A percentile compares a stretch with the other conserved stretches of the same genome.
These are phyloP conservation scores for Saccharomyces hybrid DNA, from an alignment of 1,139 yeast genomes.

Conservation along the genomic window DNA sequence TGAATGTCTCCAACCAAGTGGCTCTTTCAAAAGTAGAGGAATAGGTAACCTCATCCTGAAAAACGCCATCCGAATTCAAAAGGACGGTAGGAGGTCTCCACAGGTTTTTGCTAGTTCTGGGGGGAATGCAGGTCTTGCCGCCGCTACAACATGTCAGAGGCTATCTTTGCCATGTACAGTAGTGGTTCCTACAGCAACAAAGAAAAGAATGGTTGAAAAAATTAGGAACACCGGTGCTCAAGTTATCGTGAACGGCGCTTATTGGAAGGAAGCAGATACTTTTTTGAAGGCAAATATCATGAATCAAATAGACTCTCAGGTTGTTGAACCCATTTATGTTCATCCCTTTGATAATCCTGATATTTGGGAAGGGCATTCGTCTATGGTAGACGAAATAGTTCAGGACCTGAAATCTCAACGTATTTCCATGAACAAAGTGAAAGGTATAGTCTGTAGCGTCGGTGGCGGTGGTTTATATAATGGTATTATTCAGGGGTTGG, in stretches of 20 bases:
- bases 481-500: constrained; percentile 54
- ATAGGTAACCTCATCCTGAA: constrained; percentile 43
- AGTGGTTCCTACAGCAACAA: constrained; percentile 50
- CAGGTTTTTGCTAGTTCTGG: constrained; percentile 62
- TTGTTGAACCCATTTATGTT: constrained; percentile 45
- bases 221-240: constrained; percentile 44
- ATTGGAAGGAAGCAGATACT: constrained; percentile 62
- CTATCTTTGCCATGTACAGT: constrained; percentile 51
- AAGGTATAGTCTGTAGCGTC: constrained; percentile 57
- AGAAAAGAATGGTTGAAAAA: constrained; percentile 36
- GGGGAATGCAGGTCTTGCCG: constrained; percentile 76
- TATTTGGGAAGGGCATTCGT: constrained; percentile 64
- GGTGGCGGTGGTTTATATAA: constrained; percentile 73
- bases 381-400: constrained; percentile 51
- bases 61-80: constrained; percentile 25
- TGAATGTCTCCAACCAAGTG: constrained; percentile 63
- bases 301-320: constrained; percentile 25
- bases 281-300: constrained; percentile 39
- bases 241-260: constrained; percentile 47
- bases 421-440: constrained; percentile 33
- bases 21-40: constrained; percentile 66
- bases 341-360: constrained; percentile 62
- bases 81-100: constrained; percentile 25
- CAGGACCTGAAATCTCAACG: constrained; percentile 33
- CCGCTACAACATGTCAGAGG: constrained; percentile 50